Conservation (phyloP, 495 filamentous ascomycete species). For the Podospora pseudocomata region DNA sequence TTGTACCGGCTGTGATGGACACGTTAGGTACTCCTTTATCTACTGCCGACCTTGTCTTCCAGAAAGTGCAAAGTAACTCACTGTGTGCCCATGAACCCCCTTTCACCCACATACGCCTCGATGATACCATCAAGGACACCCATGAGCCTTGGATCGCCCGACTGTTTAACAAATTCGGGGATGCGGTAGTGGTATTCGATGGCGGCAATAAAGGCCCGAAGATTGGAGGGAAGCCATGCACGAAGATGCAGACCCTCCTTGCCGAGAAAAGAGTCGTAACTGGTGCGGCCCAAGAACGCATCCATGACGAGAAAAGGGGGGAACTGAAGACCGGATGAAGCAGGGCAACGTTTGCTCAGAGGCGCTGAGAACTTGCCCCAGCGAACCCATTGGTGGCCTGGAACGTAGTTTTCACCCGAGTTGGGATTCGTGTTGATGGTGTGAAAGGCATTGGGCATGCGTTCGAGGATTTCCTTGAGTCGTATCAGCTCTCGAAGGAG, state of each 20-base stretch:
- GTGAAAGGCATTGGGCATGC: constrained; percentile 50
- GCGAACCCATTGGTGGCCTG: constrained; percentile 40
- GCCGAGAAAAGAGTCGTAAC: constrained; percentile 49
- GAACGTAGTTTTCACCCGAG: constrained; percentile 45
- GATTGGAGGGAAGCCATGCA: constrained; percentile 49
- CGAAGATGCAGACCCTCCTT: constrained; percentile 47
- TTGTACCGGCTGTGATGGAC: constrained; percentile 37
- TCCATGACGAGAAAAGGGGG: constrained; percentile 52
- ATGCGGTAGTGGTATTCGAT: constrained; percentile 50
- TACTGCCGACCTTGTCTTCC: no score
- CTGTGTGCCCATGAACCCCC: constrained; percentile 53
- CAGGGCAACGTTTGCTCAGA: constrained; percentile 49
- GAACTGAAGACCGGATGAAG: constrained; percentile 48
- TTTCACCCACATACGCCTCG: constrained; percentile 47
- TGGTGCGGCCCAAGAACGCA: constrained; percentile 48
- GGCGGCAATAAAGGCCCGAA: constrained; percentile 49
- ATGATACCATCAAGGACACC: constrained; percentile 49
- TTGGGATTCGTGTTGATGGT: constrained; percentile 51
- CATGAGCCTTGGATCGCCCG: constrained; percentile 42
- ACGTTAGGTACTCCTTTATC: not conserved
- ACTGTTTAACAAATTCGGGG: constrained; percentile 47
- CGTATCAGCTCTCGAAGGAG: constrained; percentile 46
- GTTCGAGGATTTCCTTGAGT: constrained; percentile 49
- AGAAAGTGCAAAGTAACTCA: not conserved
- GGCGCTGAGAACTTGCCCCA: constrained; percentile 51